Evolutionary conservation across 2,329 filamentous ascomycete species (phyloP).

Genomic region (Cryphonectria nitschkei): DNA sequence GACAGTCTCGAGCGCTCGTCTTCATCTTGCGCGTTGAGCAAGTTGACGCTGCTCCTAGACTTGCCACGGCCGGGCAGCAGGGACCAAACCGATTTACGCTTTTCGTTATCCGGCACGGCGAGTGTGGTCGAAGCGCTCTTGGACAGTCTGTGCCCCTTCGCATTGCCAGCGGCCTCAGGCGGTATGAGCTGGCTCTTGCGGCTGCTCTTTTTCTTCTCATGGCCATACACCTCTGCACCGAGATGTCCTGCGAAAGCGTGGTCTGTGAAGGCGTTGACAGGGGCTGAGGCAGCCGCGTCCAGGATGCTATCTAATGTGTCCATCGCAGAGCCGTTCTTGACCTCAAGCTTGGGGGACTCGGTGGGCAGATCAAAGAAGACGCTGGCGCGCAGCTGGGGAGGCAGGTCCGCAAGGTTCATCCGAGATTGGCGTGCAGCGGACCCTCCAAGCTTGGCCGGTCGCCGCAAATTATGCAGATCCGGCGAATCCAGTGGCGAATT

Average conservation of each 20-base stretch:
- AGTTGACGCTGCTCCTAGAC: conserved; percentile 29
- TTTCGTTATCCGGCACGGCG: conserved; percentile 28
- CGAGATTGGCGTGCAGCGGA: conserved; percentile 45
- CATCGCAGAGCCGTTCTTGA: conserved; percentile 81
- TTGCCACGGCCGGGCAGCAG: conserved; percentile 32
- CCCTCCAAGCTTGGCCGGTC: conserved; percentile 36
- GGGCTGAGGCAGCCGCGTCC: conserved; percentile 84
- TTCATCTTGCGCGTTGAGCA: conserved; percentile 26
- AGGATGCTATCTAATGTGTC: conserved; percentile 89
- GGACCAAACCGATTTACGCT: conserved; percentile 31
- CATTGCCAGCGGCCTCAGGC: background rate
- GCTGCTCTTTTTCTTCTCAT: conserved; percentile 53
- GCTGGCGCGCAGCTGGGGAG: conserved; percentile 86
- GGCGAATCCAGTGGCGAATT: conserved; percentile 23
- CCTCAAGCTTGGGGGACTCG: conserved; percentile 54
- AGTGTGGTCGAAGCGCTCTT: conserved; percentile 31
- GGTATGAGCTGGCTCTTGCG: conserved; percentile 33
- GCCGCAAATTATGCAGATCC: conserved; percentile 35
- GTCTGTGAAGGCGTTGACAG: conserved; percentile 89
- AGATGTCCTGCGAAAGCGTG: conserved; percentile 80
- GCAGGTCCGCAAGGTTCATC: conserved; percentile 59
- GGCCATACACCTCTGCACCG: conserved; percentile 75
- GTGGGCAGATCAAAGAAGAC: conserved; percentile 81
- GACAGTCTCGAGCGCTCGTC: conserved; percentile 30
- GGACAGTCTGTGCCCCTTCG: conserved; percentile 34